Base-by-base conservation (phyloP, 768 basidiomycete genomes). In the Cantharellus anzutake region DNA sequence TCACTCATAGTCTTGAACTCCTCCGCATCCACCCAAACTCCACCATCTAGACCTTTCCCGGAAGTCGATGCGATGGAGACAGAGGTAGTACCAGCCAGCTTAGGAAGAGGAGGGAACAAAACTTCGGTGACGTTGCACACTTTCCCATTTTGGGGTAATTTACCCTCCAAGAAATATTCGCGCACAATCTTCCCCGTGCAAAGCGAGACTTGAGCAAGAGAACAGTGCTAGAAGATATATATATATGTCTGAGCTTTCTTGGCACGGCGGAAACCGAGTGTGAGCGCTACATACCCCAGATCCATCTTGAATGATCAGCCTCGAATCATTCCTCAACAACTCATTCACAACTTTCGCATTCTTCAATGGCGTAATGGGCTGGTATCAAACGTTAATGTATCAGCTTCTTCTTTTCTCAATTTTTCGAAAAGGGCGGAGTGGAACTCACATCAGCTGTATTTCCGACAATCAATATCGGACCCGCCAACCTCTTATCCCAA, bases 371-470 rank as follows among this genome's bases (percentile, higher is more conserved):
- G 7, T 7, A 38, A 59, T 59, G 57, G 58, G 58, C 56, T 57
- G 35, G 11, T 11, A 55, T 55, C 14, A 37, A 11, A 55, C 14
- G 52, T 14, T 5, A 40, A 5, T 14, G 38, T 40, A 42, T 40
- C 7, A 57, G 56, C 11, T 41, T 41, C 40, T 37, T 38, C 5
- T 16, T 5, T 11, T 14, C 38, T 41, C 35, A 39, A 38, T 14
- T 5, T 14, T 38, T 11, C 11, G 52, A 55, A 35, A 14, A 34
- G 7, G 5, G 7, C 52, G 11, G 52, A 55, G 7, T 1, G 7
- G 14, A 55, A 57, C 56, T 57, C 41, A 57, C 56, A 59, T 59
- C 58, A 11, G 58, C 58, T 5, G 58, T 59, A 39, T 59, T 59
- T 52, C 58, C 58, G 38, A 59, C 57, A 38, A 59, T 39, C 11